Evolutionary conservation across 129 eudicot genomes (phyloP), one percentile per base, ranked within the genome.

Genomic region (Artemisia tridentata): DNA sequence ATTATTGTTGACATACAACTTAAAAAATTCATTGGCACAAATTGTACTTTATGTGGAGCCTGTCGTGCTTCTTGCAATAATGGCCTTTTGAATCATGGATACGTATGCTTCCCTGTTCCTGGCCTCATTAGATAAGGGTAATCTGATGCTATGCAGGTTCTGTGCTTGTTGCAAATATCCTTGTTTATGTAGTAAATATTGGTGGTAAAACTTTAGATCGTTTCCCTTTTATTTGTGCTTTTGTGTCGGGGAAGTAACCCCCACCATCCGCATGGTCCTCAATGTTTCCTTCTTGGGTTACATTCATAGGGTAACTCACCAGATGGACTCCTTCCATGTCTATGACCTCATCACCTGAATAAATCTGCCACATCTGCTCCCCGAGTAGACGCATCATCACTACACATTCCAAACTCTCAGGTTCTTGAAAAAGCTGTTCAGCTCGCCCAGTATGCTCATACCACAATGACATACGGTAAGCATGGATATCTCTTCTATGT

Each of bases 321-420:
- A 93, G 65, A 80, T 93, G 99, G n/a, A 90, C 86, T 9, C 99
- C 97, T 70, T 79, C 78, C 97, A 90, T 93, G 69, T 87, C 99
- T 50, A 80, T 69, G 51, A 93, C 75, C 73, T 93, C 85, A 57
- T 90, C 86, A 48, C 80, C 83, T 21, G 81, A 69, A 63, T 87
- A 93, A 45, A 90, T 73, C 69, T 74, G 73, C 99, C 97, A 93
- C 97, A 80, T 87, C 19, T 64, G 43, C 56, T 87, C 87, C 64
- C 98, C 98, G 51, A 84, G 72, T 38, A 80, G 56, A 67, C 84
- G 76, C 51, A 93, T 69, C 52, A 25, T 82, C 27, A 57, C 61
- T 56, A 90, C 92, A 34, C 99, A 85, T 72, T 86, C 88, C 78
- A 87, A 58, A 58, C 82, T 77, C 17, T 84, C 88, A 2, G 99